Evolutionary conservation across 2,329 filamentous ascomycete genomes (phyloP).

Genomic region (Ophiostoma perfectum): DNA sequence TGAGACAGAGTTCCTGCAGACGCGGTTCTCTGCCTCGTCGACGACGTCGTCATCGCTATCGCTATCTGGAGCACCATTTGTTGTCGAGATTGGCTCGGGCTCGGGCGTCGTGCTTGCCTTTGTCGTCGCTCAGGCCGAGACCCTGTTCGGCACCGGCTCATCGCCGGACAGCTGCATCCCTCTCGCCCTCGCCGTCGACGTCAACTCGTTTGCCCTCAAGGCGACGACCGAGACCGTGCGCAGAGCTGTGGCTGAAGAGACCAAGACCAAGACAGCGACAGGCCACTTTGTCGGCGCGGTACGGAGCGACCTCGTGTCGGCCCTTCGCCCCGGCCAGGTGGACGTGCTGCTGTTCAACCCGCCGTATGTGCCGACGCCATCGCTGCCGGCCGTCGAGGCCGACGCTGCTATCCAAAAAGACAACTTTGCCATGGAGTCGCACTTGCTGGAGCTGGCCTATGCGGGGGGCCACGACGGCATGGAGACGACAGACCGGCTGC

Average conservation of each 20-base stretch:
- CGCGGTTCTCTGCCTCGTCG: conserved; percentile 48
- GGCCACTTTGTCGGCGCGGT: conserved; percentile 58
- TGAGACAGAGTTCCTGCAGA: conserved; percentile 63
- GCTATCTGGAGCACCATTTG: conserved; percentile 46
- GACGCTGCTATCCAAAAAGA: not conserved
- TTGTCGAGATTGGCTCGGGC: conserved; percentile 83
- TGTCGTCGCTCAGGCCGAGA: conserved; percentile 64
- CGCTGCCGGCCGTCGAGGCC: conserved; percentile 52
- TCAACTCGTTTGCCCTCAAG: conserved; percentile 76
- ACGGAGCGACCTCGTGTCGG: conserved; percentile 63
- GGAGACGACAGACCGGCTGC: conserved; percentile 79
- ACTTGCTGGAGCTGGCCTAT: conserved; percentile 78
- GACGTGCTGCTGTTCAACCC: conserved; percentile 95
- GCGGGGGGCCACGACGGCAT: conserved; percentile 87
- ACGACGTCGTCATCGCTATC: conserved; percentile 15
- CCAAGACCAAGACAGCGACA: not conserved
- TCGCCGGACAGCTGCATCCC: conserved; percentile 41
- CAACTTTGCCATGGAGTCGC: conserved; percentile 72
- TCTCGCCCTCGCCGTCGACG: conserved; percentile 71
- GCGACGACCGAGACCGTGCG: conserved; percentile 67
- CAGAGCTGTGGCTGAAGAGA: conserved; percentile 37
- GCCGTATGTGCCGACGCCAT: conserved; percentile 85
- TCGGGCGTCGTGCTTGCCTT: conserved; percentile 94
- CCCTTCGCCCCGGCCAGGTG: conserved; percentile 54
- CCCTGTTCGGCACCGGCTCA: conserved; percentile 61